Evolutionary conservation across 257 asterid species (phyloP).

Genomic region (Cordia subcordata): DNA sequence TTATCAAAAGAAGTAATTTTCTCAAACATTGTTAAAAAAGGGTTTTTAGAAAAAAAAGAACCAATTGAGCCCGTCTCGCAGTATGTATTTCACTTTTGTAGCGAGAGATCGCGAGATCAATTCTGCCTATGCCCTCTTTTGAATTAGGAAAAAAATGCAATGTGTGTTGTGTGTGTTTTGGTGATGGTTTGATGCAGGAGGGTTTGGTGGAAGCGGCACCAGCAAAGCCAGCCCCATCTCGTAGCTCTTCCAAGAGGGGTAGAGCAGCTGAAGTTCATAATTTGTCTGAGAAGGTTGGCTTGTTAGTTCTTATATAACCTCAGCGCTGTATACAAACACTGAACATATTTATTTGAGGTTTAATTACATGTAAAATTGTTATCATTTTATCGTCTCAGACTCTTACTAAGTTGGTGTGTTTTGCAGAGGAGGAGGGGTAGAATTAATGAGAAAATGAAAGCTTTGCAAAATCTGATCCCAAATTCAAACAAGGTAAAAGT

Average conservation of each 20-base stretch:
- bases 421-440: conserved; percentile 78
- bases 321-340: too few relatives aligned
- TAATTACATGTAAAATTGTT: background rate
- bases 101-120: too few relatives aligned
- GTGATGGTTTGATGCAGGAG: conserved; percentile 27
- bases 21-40: too few relatives aligned
- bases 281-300: conserved; percentile 63
- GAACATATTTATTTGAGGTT: too few relatives aligned
- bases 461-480: conserved; percentile 74
- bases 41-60: too few relatives aligned
- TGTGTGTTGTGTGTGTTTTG: background rate
- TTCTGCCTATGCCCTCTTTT: too few relatives aligned
- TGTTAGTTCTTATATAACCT: background rate
- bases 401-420: conserved; percentile 1
- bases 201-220: conserved; percentile 30
- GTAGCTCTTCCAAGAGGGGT: conserved; percentile 56
- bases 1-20: too few relatives aligned
- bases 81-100: too few relatives aligned
- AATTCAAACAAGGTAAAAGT: conserved; percentile 65
- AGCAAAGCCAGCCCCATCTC: conserved; percentile 14
- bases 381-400: background rate
- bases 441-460: conserved; percentile 82
- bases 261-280: conserved; percentile 89
- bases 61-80: too few relatives aligned
- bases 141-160: too few relatives aligned